Percentiles rank a stretch among this genome's conserved stretches.
These are phyloP conservation scores for Biscutella laevigata DNA, from an alignment of 441 rosid genomes.

Conservation along the genomic window DNA sequence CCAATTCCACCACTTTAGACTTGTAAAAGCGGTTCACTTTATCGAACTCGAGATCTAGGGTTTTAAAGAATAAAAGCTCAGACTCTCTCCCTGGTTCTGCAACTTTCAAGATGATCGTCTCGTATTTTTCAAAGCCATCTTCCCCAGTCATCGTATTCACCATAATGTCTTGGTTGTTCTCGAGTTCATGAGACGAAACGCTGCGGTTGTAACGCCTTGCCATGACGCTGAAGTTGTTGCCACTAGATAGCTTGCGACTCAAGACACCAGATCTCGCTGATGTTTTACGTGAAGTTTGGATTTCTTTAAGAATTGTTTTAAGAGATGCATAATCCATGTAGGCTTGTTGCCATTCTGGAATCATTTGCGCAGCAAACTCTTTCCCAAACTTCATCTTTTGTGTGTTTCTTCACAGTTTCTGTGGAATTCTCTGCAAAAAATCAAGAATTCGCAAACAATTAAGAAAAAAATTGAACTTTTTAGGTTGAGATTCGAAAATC, in stretches of 20 bases:
- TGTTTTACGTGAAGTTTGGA: conserved; percentile 18
- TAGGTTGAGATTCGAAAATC: too few relatives aligned
- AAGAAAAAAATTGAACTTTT: too few relatives aligned
- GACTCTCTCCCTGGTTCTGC: conserved; percentile 44
- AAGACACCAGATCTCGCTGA: conserved; percentile 20
- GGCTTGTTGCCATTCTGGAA: conserved; percentile 52
- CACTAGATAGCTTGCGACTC: conserved; percentile 33
- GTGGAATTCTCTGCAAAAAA: too few relatives aligned
- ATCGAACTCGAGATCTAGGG: conserved; percentile 59
- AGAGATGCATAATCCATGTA: conserved; percentile 38
- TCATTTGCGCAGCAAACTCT: conserved; percentile 37
- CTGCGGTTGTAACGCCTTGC: conserved; percentile 30
- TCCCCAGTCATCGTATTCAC: conserved; percentile 26
- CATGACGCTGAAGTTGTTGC: conserved; percentile 54
- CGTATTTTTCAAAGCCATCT: conserved; percentile 33
- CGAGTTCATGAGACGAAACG: conserved; percentile 28
- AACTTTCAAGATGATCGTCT: conserved; percentile 39
- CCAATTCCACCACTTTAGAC: conserved; percentile 44
- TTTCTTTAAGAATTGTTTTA: conserved; percentile 33
- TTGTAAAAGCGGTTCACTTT: conserved; percentile 46
- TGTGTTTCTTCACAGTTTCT: neutral
- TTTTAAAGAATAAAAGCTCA: conserved; percentile 48
- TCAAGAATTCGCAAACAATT: too few relatives aligned
- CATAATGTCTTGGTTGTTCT: conserved; percentile 36
- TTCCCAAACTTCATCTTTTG: conserved; percentile 63